Evolutionary conservation across 106 monocot genomes (phyloP).

Genomic region (Apostasia ramifera): DNA sequence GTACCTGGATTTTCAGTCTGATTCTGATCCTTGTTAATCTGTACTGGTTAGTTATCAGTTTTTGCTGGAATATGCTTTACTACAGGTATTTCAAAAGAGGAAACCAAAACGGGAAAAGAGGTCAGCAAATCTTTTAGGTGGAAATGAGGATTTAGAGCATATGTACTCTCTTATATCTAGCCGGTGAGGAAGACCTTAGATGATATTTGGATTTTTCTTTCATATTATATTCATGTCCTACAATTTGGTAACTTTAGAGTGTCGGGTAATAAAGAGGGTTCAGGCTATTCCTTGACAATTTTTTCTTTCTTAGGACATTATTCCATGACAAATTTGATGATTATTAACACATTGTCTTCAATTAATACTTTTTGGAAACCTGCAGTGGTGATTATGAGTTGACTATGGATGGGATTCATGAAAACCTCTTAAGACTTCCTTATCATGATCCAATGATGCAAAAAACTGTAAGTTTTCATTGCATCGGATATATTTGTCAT

Average conservation of each 20-base stretch:
- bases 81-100: slow-evolving; percentile 84
- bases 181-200: slow-evolving; percentile 31
- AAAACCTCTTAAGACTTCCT: slow-evolving; percentile 70
- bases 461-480: slow-evolving; percentile 65
- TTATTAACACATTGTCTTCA: not conserved
- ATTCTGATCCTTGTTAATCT: not conserved
- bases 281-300: no score
- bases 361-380: slow-evolving; percentile 8
- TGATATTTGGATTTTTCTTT: not conserved
- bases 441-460: slow-evolving; percentile 92
- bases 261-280: no score
- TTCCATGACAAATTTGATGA: no score
- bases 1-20: slow-evolving; percentile 21
- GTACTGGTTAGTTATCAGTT: not conserved
- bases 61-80: not conserved
- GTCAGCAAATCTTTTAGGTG: slow-evolving; percentile 8
- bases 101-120: slow-evolving; percentile 57
- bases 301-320: no score
- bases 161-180: slow-evolving; percentile 73
- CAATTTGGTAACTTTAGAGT: not conserved
- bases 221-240: not conserved
- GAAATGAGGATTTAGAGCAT: slow-evolving; percentile 40
- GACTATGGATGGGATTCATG: slow-evolving; percentile 97
- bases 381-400: slow-evolving; percentile 95
- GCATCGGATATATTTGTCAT: slow-evolving; percentile 3